Evolutionary conservation across 2,329 filamentous ascomycete genomes (phyloP), one percentile per base, ranked within the genome.

Genomic region (Pseudonectria buxi): DNA sequence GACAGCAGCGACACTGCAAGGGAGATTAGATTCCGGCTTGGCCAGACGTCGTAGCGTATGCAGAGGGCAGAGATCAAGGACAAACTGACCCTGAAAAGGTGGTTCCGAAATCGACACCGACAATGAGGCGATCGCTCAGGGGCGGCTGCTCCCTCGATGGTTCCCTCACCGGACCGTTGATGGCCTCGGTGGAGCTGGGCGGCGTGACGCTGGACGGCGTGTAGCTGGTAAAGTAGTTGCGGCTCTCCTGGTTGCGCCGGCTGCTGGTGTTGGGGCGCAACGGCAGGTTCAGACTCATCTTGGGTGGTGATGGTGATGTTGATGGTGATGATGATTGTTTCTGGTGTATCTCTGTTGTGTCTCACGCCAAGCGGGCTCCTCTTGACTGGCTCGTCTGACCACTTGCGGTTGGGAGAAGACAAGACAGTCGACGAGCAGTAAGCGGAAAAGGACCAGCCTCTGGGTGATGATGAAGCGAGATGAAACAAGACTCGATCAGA

Each of bases 31-130:
- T 24, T 14, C 14, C 16, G 26, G 26, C 5, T 6, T 28, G 26
- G 26, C 4, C 10, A 6, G 26, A 4, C 10, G 5, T 22, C 9
- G 18, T 11, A 14, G 26, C 30, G 22, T 24, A 32, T 16, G 26
- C 28, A 35, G 14, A 12, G 6, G 30, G 14, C 26, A 14, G 5
- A 28, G 24, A 4, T 14, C 26, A 26, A 32, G 22, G 18, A 26
- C 7, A 25, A 35, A 69, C 75, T 65, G 62, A 82, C 77, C 83
- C 83, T 28, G 80, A 86, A 55, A 86, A 89, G 2, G 84, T 89
- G n/a, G 85, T 89, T 11, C 85, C 85, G 63, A 89, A 89, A 57
- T 89, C 85, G 7, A 89, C 77, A 7, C 83, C 85, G 24, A 89
- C 82, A 48, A 88, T 83, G 46, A 87, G 62, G 36, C 80, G 71